These are phyloP conservation scores for Phytophthora sp. DNA, from an alignment of 352 stramenopile genomes.

Conservation along the genomic window DNA sequence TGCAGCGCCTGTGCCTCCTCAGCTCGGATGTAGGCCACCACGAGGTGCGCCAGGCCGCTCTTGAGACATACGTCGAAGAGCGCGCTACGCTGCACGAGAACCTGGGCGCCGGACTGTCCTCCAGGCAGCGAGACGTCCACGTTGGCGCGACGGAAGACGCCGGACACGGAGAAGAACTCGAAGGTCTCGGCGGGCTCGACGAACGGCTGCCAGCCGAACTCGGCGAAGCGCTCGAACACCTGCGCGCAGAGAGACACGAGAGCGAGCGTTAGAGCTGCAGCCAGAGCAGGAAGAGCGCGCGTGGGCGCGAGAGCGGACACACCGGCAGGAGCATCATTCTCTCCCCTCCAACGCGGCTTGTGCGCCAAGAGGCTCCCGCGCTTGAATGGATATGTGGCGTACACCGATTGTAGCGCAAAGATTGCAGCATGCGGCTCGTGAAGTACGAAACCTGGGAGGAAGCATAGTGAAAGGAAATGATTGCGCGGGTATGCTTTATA, in stretches of 20 bases:
- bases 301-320: constrained; percentile 5
- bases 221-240: constrained; percentile 82
- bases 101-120: constrained; percentile 32
- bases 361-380: constrained; percentile 33
- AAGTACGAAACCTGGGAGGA: background rate
- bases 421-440: no score
- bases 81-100: constrained; percentile 68
- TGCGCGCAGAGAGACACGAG: constrained; percentile 14
- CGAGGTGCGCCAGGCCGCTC: constrained; percentile 71
- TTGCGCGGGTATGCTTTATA: background rate
- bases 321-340: constrained; percentile 54
- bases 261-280: background rate
- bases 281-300: background rate
- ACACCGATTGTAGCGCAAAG: no score
- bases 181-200: constrained; percentile 84
- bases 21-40: constrained; percentile 76
- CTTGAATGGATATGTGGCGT: constrained; percentile 22
- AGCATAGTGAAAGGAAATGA: background rate
- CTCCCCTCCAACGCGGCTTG: constrained; percentile 36
- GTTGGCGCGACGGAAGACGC: constrained; percentile 69
- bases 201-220: constrained; percentile 81
- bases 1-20: constrained; percentile 28
- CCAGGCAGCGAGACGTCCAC: constrained; percentile 62
- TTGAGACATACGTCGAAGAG: constrained; percentile 81
- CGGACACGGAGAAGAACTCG: constrained; percentile 84